phyloP scores from a whole-genome alignment of 2,329 filamentous ascomycete genomes.

The Cordyceps farinosa region DNA sequence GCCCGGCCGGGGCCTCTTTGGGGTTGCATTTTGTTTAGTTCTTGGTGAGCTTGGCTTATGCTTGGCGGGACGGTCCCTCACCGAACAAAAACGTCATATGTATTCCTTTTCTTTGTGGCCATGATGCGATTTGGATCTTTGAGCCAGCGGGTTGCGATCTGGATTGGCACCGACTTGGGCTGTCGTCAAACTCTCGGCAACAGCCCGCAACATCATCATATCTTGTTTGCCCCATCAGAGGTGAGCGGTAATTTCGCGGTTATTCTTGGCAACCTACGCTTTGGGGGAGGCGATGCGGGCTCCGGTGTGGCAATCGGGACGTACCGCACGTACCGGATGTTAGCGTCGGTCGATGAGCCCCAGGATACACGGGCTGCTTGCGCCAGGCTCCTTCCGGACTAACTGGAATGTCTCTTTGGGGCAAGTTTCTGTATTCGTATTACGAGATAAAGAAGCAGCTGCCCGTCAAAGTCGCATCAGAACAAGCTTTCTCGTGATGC shows the following conservation, averaged over 20 bases:
- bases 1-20: neutral
- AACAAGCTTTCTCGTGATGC: no score
- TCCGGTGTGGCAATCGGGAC: slow-evolving; percentile 12
- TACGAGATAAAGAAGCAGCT: no score
- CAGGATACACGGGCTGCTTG: neutral
- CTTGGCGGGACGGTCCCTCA: no score
- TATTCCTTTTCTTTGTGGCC: no score
- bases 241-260: slow-evolving; percentile 5
- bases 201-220: neutral
- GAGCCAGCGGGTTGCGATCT: neutral
- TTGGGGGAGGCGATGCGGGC: neutral
- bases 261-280: slow-evolving; percentile 14
- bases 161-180: neutral
- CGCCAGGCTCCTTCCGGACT: neutral
- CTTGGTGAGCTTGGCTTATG: no score
- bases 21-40: neutral
- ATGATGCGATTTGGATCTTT: no score
- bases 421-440: no score
- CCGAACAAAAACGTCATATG: no score
- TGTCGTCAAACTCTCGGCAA: no score
- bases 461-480: no score
- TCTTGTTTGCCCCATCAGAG: neutral
- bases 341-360: neutral
- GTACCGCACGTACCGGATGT: slow-evolving; percentile 12
- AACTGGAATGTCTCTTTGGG: neutral